These are phyloP conservation scores for Hypoxylon cercidicola DNA, from an alignment of 495 filamentous ascomycete species.

Conservation along the genomic window DNA sequence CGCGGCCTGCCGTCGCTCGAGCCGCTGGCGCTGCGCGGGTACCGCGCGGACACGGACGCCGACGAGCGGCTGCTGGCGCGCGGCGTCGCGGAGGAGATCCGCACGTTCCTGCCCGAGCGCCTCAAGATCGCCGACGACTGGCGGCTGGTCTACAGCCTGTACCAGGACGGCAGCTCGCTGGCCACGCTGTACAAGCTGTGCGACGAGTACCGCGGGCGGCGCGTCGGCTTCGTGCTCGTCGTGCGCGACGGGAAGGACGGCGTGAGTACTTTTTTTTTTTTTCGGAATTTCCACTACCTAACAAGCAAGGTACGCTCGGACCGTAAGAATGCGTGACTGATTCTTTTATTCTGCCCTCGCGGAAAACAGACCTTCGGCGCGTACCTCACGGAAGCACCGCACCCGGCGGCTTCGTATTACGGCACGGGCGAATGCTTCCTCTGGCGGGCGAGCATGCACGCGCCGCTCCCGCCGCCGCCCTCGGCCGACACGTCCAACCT, in stretches of 20 bases:
- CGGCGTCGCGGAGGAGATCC: conserved; percentile 90
- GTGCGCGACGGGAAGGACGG: conserved; percentile 79
- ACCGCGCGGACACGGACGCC: conserved; percentile 49
- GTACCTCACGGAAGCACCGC: conserved; percentile 89
- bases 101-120: conserved; percentile 84
- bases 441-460: conserved; percentile 79
- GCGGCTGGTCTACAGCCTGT: conserved; percentile 88
- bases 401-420: conserved; percentile 84
- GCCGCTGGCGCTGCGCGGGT: conserved; percentile 55
- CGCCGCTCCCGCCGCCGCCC: conserved; percentile 76
- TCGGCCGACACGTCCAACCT: conserved; percentile 76
- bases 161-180: conserved; percentile 89
- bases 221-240: conserved; percentile 88
- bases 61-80: conserved; percentile 67
- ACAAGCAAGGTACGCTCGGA: too few species aligned
- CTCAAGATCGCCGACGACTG: conserved; percentile 89
- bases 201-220: conserved; percentile 65
- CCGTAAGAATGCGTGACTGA: conserved; percentile 7
- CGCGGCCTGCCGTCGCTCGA: conserved; percentile 57
- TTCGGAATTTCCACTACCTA: too few species aligned
- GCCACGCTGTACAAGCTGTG: conserved; percentile 86
- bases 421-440: conserved; percentile 98
- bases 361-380: conserved; percentile 83
- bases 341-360: neutral
- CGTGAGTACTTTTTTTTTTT: conserved; percentile 59